Percentiles rank a stretch among this genome's conserved stretches.
These are phyloP conservation scores for Physcomitrium patens DNA, from an alignment of 225 moss, liverwort and hornwort genomes.

Conservation along the genomic window DNA sequence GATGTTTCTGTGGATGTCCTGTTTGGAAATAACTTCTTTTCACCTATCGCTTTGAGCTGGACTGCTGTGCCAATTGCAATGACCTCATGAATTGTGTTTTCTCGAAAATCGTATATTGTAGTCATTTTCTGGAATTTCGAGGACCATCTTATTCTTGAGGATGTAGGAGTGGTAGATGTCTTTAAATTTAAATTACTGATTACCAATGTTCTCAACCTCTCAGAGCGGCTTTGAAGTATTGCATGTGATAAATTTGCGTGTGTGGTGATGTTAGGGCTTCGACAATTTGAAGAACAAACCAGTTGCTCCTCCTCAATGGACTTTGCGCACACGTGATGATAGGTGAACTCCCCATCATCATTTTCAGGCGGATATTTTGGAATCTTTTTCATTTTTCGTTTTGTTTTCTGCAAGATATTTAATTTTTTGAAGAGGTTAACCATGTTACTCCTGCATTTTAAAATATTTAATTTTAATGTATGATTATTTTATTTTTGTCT, in stretches of 20 bases:
- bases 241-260: conserved; percentile 26
- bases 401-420: conserved; percentile 1
- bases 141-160: conserved; percentile 8
- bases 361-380: conserved; percentile 14
- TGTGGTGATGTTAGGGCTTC: conserved; percentile 64
- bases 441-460: conserved; percentile 1
- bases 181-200: neutral
- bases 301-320: conserved; percentile 96
- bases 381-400: neutral
- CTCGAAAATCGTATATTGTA: neutral
- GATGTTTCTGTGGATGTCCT: conserved; percentile 16
- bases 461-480: neutral
- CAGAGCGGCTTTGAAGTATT: conserved; percentile 19
- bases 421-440: neutral
- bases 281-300: conserved; percentile 93
- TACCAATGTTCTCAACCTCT: conserved; percentile 6
- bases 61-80: conserved; percentile 7
- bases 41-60: conserved; percentile 21
- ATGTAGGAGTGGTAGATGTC: conserved; percentile 2
- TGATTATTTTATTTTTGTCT: conserved; percentile 8
- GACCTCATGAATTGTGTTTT: neutral
- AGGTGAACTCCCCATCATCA: conserved; percentile 53
- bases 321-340: conserved; percentile 92
- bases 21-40: conserved; percentile 22
- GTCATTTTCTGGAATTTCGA: conserved; percentile 17